Conservation (phyloP, 257 asterid genomes). For the Capsicum chinense region DNA sequence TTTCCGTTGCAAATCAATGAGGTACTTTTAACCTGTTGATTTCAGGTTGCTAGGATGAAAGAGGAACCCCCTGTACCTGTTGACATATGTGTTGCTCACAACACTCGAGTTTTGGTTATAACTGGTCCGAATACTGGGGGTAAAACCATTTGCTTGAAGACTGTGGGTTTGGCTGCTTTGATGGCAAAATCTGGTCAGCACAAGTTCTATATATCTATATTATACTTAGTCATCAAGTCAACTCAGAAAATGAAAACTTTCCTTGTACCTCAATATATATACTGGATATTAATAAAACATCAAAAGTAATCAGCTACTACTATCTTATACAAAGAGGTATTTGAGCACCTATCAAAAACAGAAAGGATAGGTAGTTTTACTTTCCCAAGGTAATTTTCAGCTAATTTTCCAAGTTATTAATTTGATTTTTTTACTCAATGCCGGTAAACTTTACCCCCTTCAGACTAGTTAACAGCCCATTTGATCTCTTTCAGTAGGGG, state of each 20-base stretch:
- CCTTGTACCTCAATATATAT: neutral
- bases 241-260: conserved; percentile 13
- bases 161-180: conserved; percentile 96
- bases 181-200: conserved; percentile 96
- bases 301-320: neutral
- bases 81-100: conserved; percentile 64
- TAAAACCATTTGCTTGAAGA: conserved; percentile 94
- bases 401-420: neutral
- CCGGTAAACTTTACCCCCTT: neutral
- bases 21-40: conserved; percentile 30
- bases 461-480: neutral
- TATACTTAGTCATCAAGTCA: conserved; percentile 12
- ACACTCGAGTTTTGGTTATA: conserved; percentile 74
- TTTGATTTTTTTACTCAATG: neutral
- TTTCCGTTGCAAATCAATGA: conserved; percentile 21
- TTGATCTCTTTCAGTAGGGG: neutral
- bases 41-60: conserved; percentile 76
- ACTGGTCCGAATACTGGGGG: conserved; percentile 99
- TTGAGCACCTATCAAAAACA: neutral
- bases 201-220: conserved; percentile 23
- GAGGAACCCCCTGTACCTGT: conserved; percentile 81
- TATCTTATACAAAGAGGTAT: conserved; percentile 12
- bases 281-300: conserved; percentile 3
- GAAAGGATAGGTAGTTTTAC: neutral
- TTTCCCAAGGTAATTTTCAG: neutral